phyloP scores from a whole-genome alignment of 202 grass and related monocot genomes.

The Hordeum pubiflorum region DNA sequence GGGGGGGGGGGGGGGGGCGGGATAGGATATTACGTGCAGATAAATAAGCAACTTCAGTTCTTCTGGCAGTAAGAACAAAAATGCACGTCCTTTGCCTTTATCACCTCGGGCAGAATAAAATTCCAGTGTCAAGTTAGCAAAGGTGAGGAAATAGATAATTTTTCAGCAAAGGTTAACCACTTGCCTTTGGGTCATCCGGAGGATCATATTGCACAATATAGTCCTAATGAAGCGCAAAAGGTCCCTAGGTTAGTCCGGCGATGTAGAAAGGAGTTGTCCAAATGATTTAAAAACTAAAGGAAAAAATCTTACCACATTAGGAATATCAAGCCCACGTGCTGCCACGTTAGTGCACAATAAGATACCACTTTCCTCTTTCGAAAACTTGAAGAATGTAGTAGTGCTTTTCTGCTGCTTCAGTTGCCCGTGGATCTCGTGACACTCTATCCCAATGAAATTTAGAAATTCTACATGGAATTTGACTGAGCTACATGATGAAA shows the following conservation, averaged over 20 bases:
- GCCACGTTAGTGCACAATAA: slow-evolving; percentile 85
- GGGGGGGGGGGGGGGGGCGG: too few relatives aligned
- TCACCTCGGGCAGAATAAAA: slow-evolving; percentile 64
- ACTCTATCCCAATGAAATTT: slow-evolving; percentile 69
- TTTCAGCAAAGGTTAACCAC: not conserved
- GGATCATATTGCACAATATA: slow-evolving; percentile 97
- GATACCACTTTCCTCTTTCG: slow-evolving; percentile 68
- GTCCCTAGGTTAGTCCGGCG: not conserved
- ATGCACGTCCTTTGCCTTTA: slow-evolving; percentile 65
- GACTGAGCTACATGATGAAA: slow-evolving; percentile 94
- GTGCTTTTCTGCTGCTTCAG: slow-evolving; percentile 93
- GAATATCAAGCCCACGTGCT: slow-evolving; percentile 91
- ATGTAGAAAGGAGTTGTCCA: too few relatives aligned
- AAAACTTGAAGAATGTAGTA: slow-evolving; percentile 76
- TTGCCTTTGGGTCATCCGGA: slow-evolving; percentile 84
- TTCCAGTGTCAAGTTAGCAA: not conserved
- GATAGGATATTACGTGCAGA: slow-evolving; percentile 42
- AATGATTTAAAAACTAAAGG: too few relatives aligned
- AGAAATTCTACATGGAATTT: slow-evolving; percentile 78
- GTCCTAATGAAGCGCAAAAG: slow-evolving; percentile 44
- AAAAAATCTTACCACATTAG: slow-evolving; percentile 55
- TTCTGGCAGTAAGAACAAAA: slow-evolving; percentile 79
- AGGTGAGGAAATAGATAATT: not conserved
- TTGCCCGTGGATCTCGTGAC: slow-evolving; percentile 84
- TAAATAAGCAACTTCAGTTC: slow-evolving; percentile 74